phyloP scores from a whole-genome alignment of 2,329 filamentous ascomycete species.

The Apiospora saccharicola region DNA sequence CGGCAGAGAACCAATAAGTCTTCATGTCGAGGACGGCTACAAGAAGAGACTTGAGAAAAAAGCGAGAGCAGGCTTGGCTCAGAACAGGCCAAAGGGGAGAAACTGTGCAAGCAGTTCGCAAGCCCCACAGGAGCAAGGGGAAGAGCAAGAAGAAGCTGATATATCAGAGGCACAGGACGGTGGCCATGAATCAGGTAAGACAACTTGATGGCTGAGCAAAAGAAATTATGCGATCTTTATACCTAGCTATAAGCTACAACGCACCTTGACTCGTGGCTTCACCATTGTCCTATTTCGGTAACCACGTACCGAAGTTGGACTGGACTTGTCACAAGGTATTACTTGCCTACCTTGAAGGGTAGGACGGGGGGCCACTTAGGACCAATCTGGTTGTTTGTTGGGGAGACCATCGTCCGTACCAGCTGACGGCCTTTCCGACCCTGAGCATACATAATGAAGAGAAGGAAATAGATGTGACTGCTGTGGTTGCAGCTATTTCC shows the following conservation, averaged over 20 bases:
- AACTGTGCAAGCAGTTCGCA: neutral
- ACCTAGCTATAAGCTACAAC: slow-evolving; percentile 21
- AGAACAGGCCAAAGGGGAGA: neutral
- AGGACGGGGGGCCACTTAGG: neutral
- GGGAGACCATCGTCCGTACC: neutral
- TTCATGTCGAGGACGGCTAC: slow-evolving; percentile 20
- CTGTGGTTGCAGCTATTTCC: neutral
- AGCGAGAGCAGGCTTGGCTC: neutral
- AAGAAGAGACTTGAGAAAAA: neutral
- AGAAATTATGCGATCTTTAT: slow-evolving; percentile 24
- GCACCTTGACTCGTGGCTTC: neutral
- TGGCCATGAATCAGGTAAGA: neutral
- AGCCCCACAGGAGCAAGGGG: neutral
- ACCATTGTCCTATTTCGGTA: neutral
- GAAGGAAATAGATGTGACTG: neutral
- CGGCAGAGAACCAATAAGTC: slow-evolving; percentile 17
- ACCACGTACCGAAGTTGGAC: neutral
- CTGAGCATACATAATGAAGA: neutral
- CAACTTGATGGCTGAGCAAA: neutral
- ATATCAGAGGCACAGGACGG: neutral
- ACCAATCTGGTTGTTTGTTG: neutral
- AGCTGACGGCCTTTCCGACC: neutral
- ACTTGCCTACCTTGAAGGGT: neutral
- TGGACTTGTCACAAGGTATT: neutral
- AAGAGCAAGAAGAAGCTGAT: neutral